These are phyloP conservation scores for Acrocalymma vagum DNA, from an alignment of 2,329 filamentous ascomycete genomes.

Conservation along the genomic window DNA sequence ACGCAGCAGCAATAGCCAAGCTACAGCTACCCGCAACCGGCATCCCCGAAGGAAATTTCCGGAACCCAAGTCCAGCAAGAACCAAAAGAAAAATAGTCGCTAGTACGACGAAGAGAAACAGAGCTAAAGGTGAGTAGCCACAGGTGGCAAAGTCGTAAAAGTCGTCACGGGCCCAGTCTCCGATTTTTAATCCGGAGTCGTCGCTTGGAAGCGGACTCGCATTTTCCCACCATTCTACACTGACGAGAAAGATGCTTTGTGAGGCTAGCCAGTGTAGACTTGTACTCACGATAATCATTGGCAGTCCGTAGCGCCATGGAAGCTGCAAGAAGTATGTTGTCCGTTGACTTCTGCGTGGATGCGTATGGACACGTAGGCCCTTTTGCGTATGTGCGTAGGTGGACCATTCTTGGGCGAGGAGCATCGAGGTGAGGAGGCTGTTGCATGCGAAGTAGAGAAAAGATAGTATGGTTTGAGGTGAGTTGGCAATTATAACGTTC, in stretches of 20 bases:
- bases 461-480: conserved; percentile 56
- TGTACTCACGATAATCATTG: conserved; percentile 42
- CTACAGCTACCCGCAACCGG: conserved; percentile 81
- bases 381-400: conserved; percentile 45
- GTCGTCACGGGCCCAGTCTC: conserved; percentile 1
- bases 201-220: no score
- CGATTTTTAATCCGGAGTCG: neutral
- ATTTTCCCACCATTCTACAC: conserved; percentile 25
- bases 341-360: conserved; percentile 43
- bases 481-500: conserved; percentile 49
- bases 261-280: conserved; percentile 56
- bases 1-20: conserved; percentile 25
- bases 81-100: conserved; percentile 9
- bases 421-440: conserved; percentile 56
- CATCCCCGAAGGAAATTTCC: conserved; percentile 77
- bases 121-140: conserved; percentile 24
- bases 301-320: conserved; percentile 48
- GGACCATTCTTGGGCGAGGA: conserved; percentile 57
- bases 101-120: conserved; percentile 17
- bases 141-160: conserved; percentile 3
- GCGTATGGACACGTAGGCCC: conserved; percentile 45
- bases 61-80: conserved; percentile 71
- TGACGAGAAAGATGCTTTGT: conserved; percentile 52
- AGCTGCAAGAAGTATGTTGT: conserved; percentile 52
- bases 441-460: conserved; percentile 59